Percentiles rank a stretch among this genome's conserved stretches.
phyloP scores from a whole-genome alignment of 2,329 filamentous ascomycete species.

The Pyrenochaeta sp. region DNA sequence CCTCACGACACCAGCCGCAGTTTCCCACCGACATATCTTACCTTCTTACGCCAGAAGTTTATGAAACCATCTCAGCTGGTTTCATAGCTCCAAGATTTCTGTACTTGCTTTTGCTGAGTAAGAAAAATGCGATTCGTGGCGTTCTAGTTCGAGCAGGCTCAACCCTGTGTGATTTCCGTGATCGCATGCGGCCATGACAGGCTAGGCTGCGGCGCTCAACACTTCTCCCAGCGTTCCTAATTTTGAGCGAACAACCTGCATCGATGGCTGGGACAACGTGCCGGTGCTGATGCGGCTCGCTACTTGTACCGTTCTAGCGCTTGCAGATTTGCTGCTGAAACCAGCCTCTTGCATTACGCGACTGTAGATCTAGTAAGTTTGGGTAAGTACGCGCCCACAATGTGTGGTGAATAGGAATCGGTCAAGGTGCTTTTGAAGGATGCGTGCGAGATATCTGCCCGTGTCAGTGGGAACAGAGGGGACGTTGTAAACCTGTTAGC shows the following conservation, averaged over 20 bases:
- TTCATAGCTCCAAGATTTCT: background rate
- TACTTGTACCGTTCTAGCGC: background rate
- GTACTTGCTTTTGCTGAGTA: background rate
- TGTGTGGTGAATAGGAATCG: background rate
- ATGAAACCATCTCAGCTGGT: background rate
- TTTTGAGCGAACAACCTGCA: background rate
- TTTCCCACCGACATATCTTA: background rate
- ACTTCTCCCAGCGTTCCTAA: background rate
- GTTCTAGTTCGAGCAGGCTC: background rate
- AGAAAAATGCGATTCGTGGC: background rate
- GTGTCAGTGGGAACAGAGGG: background rate
- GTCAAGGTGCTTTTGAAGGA: background rate
- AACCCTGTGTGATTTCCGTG: background rate
- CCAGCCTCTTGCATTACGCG: background rate
- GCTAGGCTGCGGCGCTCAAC: background rate
- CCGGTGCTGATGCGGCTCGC: background rate
- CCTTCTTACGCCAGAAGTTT: background rate
- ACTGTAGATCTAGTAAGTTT: background rate
- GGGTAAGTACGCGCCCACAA: background rate
- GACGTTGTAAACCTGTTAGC: background rate
- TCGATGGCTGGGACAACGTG: background rate
- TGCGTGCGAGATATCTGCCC: background rate
- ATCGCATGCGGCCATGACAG: background rate
- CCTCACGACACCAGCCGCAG: background rate
- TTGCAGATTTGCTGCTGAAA: background rate